Evolutionary conservation across 345 rosid genomes (phyloP), one percentile per base, ranked within the genome.

Genomic region (Gynandropsis gynandra): DNA sequence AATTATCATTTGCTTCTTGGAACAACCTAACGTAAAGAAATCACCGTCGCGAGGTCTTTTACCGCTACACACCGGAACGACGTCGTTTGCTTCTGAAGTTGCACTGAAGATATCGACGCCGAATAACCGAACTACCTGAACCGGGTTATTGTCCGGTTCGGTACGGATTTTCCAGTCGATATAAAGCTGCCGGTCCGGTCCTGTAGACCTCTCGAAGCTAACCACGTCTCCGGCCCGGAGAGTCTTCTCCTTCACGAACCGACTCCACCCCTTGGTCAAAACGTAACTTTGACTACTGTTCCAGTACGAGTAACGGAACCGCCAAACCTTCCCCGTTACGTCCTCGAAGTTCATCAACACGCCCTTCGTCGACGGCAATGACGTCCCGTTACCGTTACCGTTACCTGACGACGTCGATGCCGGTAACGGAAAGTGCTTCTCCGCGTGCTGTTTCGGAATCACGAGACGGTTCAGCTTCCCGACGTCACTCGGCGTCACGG

Each of bases 251-350:
- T 84, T 87, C 0, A 90, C 98, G 45, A 84, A 90, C 18, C 89
- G 76, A 81, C 87, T 87, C 98, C 96, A 90, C 1, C 98, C 98
- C 47, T 84, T 84, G 3, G 98, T 90, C 55, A 90, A 71, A 51
- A 87, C 98, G 54, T 87, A 90, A 61, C 96, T 90, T 35, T 82
- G 98, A 72, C 98, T 90, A 46, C 95, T 90, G 58, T 84, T 90
- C 98, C 98, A 90, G 58, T 90, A 90, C 10, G 96, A 84, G 65
- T 90, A 90, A 65, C 98, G 73, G 47, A 90, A 90, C 66, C 98
- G 62, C 98, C 98, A 90, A 20, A 90, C 89, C 69, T 82, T 87
- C 1, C 98, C 92, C 0, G 74, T 66, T 1, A 63, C 59, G 24
- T 90, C 98, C 63, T 84, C 87, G 44, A 90, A 72, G 62, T 87